Percentiles rank a stretch among this genome's conserved stretches.
Evolutionary conservation across 2,329 filamentous ascomycete genomes (phyloP).

Genomic region (Bisporella sp.): DNA sequence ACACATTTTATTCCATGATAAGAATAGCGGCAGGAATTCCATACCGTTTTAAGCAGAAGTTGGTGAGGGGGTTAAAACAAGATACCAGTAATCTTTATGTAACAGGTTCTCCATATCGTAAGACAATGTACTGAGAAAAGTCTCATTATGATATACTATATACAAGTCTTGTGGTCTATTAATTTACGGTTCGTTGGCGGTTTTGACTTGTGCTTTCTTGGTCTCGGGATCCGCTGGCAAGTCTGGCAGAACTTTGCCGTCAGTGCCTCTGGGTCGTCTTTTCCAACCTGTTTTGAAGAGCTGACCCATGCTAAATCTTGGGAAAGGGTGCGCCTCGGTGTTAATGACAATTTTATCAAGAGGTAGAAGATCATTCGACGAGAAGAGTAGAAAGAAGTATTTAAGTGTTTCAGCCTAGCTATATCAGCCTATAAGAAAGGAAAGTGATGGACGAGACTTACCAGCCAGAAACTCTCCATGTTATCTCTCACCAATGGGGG

Average conservation of each 20-base stretch:
- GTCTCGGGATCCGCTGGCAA: conserved; percentile 7
- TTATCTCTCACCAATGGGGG: conserved; percentile 73
- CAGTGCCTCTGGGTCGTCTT: conserved; percentile 51
- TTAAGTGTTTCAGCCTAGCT: conserved; percentile 86
- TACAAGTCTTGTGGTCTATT: too few relatives aligned
- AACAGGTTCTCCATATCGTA: too few relatives aligned
- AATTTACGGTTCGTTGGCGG: too few relatives aligned
- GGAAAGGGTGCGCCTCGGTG: conserved; percentile 89
- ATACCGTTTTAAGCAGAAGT: too few relatives aligned
- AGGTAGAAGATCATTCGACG: conserved; percentile 72
- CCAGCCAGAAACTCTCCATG: conserved; percentile 99
- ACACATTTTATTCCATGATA: too few relatives aligned
- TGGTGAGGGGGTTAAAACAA: too few relatives aligned
- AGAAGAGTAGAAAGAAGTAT: conserved; percentile 95
- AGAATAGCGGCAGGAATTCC: too few relatives aligned
- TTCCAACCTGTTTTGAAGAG: conserved; percentile 78
- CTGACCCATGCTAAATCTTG: conserved; percentile 73
- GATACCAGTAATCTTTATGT: too few relatives aligned
- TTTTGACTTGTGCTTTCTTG: background rate
- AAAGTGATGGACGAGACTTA: conserved; percentile 36
- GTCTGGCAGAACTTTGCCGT: conserved; percentile 26
- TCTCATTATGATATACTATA: too few relatives aligned
- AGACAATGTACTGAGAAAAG: too few relatives aligned
- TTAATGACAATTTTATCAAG: conserved; percentile 88
- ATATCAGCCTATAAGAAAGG: background rate